Evolutionary conservation across 1,139 yeast species (phyloP).

Genomic region (Spathaspora sp.): DNA sequence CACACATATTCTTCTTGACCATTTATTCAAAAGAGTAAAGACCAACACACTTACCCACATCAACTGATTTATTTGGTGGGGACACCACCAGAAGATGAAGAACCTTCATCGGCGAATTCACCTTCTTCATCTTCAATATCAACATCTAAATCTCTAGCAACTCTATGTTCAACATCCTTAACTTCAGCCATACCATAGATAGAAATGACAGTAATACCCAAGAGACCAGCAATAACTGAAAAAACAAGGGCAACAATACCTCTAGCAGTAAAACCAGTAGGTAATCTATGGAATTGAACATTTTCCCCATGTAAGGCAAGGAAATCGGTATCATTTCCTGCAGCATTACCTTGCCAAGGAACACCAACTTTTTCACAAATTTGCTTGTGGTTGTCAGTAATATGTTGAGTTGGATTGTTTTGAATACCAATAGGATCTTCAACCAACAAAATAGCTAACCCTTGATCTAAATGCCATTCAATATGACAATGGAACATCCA

Average conservation of each 20-base stretch:
- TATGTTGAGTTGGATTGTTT: slow-evolving; percentile 29
- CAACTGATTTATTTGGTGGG: slow-evolving; percentile 5
- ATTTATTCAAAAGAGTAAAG: not conserved
- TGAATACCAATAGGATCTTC: slow-evolving; percentile 70
- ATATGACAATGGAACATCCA: slow-evolving; percentile 95
- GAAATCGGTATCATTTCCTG: slow-evolving; percentile 54
- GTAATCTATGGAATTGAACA: slow-evolving; percentile 55
- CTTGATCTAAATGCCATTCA: slow-evolving; percentile 93
- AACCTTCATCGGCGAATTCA: slow-evolving; percentile 13
- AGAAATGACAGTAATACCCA: slow-evolving; percentile 56
- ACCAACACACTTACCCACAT: not conserved
- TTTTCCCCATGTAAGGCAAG: slow-evolving; percentile 58
- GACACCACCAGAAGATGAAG: slow-evolving; percentile 11
- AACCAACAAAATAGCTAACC: slow-evolving; percentile 67
- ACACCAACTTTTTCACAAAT: slow-evolving; percentile 48
- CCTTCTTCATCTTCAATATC: slow-evolving; percentile 44
- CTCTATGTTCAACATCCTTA: slow-evolving; percentile 56
- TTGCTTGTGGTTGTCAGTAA: slow-evolving; percentile 47
- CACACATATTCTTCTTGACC: slow-evolving; percentile 13
- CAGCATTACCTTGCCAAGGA: slow-evolving; percentile 64
- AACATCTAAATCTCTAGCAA: slow-evolving; percentile 59
- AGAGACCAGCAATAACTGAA: slow-evolving; percentile 57
- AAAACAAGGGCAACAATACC: slow-evolving; percentile 65
- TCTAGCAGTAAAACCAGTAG: slow-evolving; percentile 65
- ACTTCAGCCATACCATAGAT: slow-evolving; percentile 68